Evolutionary conservation across 305 asterid species (phyloP), one percentile per base, ranked within the genome.

Genomic region (Stenogyne calaminthoides): DNA sequence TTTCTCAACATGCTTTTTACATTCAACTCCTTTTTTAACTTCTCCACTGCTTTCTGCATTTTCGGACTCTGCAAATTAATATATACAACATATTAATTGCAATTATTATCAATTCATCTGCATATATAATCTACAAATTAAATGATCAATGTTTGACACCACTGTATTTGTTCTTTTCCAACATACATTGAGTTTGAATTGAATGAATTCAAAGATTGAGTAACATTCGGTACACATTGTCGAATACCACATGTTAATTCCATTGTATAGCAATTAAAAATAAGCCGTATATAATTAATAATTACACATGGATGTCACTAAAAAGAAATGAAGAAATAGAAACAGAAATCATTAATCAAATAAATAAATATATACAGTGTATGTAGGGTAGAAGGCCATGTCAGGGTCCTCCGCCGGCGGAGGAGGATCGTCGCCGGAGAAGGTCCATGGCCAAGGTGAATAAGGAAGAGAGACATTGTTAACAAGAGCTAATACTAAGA

Each of bases 21-120:
- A n/a, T 83, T 64, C 80, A 87, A 77, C 22, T 86, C 87, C 66
- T 76, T 46, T 16, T 71, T 81, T 14, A 86, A 60, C 5, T 46
- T 73, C 71, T 75, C 83, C 75, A 87, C 84, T 39, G 78, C 84
- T 77, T 71, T 84, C 46, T 84, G 85, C 86, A 51, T 85, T 57
- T 89, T 88, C 11, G 79, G 85, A 74, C 76, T 88, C 90, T 87
- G 69, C 29, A 22, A n/a, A n/a, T n/a, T n/a, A n/a, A n/a, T n/a
- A n/a, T n/a, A n/a, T n/a, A n/a, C n/a, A n/a, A n/a, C n/a, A n/a
- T n/a, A n/a, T n/a, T n/a, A n/a, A n/a, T n/a, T n/a, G n/a, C n/a
- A n/a, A n/a, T n/a, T n/a, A n/a, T n/a, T n/a, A n/a, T n/a, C n/a
- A n/a, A n/a, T n/a, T n/a, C n/a, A n/a, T n/a, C n/a, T n/a, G n/a